phyloP scores from a whole-genome alignment of 345 rosid species.

The Erysimum cheiranthoides region DNA sequence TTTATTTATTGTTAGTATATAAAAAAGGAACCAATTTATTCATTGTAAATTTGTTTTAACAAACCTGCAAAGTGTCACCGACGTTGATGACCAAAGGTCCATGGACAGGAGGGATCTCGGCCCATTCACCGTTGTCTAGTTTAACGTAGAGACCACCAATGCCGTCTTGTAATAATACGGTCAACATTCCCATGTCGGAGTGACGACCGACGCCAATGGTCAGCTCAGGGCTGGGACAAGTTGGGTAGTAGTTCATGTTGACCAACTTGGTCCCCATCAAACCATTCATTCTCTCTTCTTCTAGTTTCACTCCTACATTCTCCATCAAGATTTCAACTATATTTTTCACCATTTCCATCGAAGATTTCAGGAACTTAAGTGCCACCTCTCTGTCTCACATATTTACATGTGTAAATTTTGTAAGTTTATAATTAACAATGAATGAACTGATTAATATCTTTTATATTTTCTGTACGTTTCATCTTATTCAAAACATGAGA shows the following conservation, averaged over 20 bases:
- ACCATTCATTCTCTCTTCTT: conserved; percentile 49
- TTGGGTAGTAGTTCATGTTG: conserved; percentile 69
- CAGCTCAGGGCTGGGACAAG: conserved; percentile 63
- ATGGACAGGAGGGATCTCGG: conserved; percentile 48
- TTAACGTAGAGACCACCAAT: conserved; percentile 71
- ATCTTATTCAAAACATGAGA: neutral
- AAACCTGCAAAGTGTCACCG: conserved; percentile 53
- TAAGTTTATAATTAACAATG: neutral
- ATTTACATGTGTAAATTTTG: neutral
- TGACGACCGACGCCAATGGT: conserved; percentile 70
- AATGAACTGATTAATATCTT: no score
- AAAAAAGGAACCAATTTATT: no score
- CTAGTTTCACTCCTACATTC: conserved; percentile 51
- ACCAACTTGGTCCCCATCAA: conserved; percentile 53
- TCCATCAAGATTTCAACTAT: conserved; percentile 49
- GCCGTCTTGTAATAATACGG: conserved; percentile 64
- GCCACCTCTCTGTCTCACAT: conserved; percentile 50
- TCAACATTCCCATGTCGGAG: conserved; percentile 65
- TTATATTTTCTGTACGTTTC: neutral
- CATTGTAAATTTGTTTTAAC: neutral
- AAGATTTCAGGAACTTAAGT: conserved; percentile 53
- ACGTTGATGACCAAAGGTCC: conserved; percentile 55
- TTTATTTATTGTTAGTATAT: no score
- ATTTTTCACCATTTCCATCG: conserved; percentile 52
- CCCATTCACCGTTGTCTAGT: conserved; percentile 49